Conservation (phyloP, 2,329 filamentous ascomycete genomes). For the Pestalotiopsis fici region DNA sequence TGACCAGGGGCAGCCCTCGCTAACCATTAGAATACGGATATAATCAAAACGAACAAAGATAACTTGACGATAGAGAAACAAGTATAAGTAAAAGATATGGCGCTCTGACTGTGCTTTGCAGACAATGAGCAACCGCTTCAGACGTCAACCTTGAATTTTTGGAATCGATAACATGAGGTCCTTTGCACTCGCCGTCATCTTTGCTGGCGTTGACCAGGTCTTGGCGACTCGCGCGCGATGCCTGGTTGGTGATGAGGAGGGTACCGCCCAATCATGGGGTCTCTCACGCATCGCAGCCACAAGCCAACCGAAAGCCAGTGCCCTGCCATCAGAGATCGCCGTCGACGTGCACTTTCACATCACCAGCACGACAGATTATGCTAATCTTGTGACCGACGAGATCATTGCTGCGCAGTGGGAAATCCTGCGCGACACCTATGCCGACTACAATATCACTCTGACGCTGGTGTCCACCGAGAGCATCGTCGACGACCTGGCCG, state of each 20-base stretch:
- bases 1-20: not conserved
- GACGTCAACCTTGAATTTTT: not conserved
- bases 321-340: not conserved
- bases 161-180: not conserved
- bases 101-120: not conserved
- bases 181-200: not conserved
- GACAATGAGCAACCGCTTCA: not conserved
- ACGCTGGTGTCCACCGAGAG: not conserved
- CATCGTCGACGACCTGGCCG: not conserved
- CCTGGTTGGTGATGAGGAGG: not conserved
- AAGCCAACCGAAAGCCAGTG: not conserved
- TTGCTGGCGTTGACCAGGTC: not conserved
- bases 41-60: not conserved
- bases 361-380: not conserved
- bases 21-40: not conserved
- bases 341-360: slow-evolving; percentile 2
- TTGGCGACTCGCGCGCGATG: not conserved
- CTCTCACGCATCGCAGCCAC: not conserved
- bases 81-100: not conserved
- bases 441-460: not conserved
- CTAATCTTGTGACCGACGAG: not conserved
- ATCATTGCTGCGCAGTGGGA: not conserved
- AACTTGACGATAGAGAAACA: not conserved
- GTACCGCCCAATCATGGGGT: not conserved
- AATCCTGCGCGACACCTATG: not conserved